Evolutionary conservation across 768 basidiomycete genomes (phyloP), one percentile per base, ranked within the genome.

Genomic region (Gloeostereum incarnatum): DNA sequence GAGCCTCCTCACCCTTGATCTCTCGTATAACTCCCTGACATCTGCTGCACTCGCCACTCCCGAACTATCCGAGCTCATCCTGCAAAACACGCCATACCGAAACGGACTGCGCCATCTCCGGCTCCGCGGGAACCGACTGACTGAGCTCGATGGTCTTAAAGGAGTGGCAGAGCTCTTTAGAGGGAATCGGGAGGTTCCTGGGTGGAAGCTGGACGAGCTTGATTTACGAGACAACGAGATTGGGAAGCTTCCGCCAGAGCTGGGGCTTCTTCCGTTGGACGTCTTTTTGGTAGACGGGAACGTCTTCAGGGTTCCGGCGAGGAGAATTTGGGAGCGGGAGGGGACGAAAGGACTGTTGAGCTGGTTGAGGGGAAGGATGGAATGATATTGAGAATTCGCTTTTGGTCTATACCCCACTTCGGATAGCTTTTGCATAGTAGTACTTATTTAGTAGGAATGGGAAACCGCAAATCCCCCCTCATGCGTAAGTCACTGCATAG

Each of bases 241-340:
- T 39, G 68, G 67, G 5, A 78, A 71, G 56, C 55, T 90, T 22
- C 78, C 76, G 0, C 59, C 82, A 5, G 77, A 81, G 51, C 56
- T 90, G 33, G 87, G 88, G 19, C 53, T 87, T 41, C 53, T 90
- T 37, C 81, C 86, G 11, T 55, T 90, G 48, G 87, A 90, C 36
- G 78, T 87, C 6, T 76, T 91, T 42, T 57, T 88, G 47, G 87
- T 91, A 24, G 88, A 90, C 49, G 86, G 87, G 13, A 91, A 91
- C 58, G 61, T 68, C 10, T 91, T 91, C 65, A 80, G 87, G 20
- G 77, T 87, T 14, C 87, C 87, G 0, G 75, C 79, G 41, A 66
- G 87, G 44, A 67, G 80, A 16, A 78, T 91, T 7, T 91, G 87
- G 87, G 88, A 90, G 54, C 66, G 85, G 32, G 87, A 90, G 50